These are phyloP conservation scores for Knoxdaviesia proteae DNA, from an alignment of 2,329 filamentous ascomycete genomes.

Conservation along the genomic window DNA sequence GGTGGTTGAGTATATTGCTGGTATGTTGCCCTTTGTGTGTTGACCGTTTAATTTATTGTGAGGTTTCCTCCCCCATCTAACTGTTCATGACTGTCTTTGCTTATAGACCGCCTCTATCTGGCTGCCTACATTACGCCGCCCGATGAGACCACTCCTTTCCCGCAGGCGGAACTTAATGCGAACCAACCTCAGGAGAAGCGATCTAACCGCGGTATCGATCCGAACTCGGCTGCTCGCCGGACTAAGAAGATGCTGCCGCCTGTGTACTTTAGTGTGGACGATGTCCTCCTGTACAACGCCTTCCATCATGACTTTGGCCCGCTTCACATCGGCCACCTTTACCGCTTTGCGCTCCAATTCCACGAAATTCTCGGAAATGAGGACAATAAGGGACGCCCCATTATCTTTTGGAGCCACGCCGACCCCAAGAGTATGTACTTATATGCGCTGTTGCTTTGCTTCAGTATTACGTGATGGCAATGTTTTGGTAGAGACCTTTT, in stretches of 20 bases:
- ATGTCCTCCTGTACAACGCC: constrained; percentile 83
- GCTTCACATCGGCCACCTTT: constrained; percentile 89
- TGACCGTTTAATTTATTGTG: not conserved
- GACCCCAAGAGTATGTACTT: constrained; percentile 62
- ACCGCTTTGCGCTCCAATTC: constrained; percentile 87
- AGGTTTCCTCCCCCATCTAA: not conserved
- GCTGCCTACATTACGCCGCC: constrained; percentile 76
- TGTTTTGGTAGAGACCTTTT: not conserved
- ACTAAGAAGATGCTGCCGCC: constrained; percentile 27
- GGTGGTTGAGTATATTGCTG: constrained; percentile 90
- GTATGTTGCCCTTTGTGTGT: constrained; percentile 26
- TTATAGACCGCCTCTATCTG: constrained; percentile 74
- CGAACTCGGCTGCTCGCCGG: constrained; percentile 21
- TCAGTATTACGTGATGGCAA: not conserved
- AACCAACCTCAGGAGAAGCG: constrained; percentile 28
- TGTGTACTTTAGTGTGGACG: constrained; percentile 90
- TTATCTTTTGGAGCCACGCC: constrained; percentile 90
- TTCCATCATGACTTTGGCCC: constrained; percentile 98
- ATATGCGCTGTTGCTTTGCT: not conserved
- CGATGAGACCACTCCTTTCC: constrained; percentile 64
- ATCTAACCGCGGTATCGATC: constrained; percentile 21
- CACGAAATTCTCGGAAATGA: constrained; percentile 87
- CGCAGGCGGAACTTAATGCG: constrained; percentile 33
- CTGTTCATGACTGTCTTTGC: constrained; percentile 3
- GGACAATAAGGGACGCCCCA: constrained; percentile 70